Percentiles rank a stretch among this genome's conserved stretches.
Evolutionary conservation across 1,284 basidiomycete species (phyloP).

Genomic region (Trichosporon faecale): DNA sequence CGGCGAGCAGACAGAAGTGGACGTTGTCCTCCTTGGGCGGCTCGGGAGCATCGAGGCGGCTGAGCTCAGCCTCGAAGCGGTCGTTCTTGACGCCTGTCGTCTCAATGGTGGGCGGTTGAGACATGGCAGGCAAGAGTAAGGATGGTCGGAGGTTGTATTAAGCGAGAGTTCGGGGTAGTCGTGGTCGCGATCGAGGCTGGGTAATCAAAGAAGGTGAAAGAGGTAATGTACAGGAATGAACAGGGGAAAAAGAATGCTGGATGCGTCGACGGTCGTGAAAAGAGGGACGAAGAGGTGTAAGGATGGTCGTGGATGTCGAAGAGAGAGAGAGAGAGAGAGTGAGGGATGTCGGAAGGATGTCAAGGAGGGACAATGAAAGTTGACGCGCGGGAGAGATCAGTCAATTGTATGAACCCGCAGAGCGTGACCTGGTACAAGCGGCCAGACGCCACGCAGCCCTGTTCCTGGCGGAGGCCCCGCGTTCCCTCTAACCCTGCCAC

Average conservation of each 20-base stretch:
- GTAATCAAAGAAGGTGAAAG: neutral
- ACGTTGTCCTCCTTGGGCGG: slow-evolving; percentile 61
- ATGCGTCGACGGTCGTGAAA: neutral
- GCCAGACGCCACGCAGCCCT: neutral
- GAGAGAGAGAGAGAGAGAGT: neutral
- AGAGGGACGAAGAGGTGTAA: neutral
- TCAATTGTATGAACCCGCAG: neutral
- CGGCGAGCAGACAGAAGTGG: slow-evolving; percentile 86
- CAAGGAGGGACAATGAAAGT: neutral
- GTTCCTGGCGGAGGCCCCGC: neutral
- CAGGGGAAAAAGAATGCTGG: neutral
- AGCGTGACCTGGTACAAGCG: too few relatives aligned
- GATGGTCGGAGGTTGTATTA: neutral
- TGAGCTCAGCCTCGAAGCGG: slow-evolving; percentile 27
- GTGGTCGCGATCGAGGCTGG: neutral
- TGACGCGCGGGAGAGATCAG: slow-evolving; percentile 1
- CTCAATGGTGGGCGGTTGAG: slow-evolving; percentile 1
- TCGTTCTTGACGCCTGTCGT: slow-evolving; percentile 14
- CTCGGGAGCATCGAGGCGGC: slow-evolving; percentile 14
- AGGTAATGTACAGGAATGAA: neutral
- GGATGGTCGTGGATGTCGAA: neutral
- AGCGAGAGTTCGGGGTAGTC: neutral
- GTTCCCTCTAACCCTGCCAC: too few relatives aligned
- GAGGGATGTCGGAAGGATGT: neutral
- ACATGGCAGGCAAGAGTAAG: neutral